Evolutionary conservation across 1,284 basidiomycete species (phyloP).

Genomic region (Trametes hirsuta): DNA sequence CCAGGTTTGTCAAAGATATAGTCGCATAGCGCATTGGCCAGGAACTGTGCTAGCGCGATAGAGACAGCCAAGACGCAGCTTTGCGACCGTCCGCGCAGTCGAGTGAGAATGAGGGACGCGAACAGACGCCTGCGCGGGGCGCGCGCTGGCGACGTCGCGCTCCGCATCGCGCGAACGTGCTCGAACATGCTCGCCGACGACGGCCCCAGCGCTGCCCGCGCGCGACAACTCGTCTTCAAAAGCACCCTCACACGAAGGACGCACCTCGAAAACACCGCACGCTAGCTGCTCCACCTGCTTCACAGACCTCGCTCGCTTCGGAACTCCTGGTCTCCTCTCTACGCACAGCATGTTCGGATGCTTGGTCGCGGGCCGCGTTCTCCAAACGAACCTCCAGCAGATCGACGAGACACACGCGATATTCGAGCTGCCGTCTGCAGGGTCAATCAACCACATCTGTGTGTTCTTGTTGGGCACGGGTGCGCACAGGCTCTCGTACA

Average conservation of each 20-base stretch:
- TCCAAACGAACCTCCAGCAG: conserved; percentile 77
- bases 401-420: conserved; percentile 86
- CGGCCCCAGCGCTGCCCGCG: neutral
- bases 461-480: conserved; percentile 87
- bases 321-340: neutral
- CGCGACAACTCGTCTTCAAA: neutral
- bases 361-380: conserved; percentile 72
- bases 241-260: too few relatives aligned
- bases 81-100: too few relatives aligned
- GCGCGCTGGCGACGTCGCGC: conserved; percentile 3
- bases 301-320: neutral
- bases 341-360: conserved; percentile 69
- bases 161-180: conserved; percentile 18
- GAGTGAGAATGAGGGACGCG: too few relatives aligned
- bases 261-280: neutral
- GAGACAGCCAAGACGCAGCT: too few relatives aligned
- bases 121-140: neutral
- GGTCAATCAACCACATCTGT: conserved; percentile 86
- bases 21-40: too few relatives aligned
- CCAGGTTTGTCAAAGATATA: too few relatives aligned
- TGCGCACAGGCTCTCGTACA: conserved; percentile 38
- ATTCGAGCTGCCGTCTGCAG: conserved; percentile 78
- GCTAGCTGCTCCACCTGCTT: neutral
- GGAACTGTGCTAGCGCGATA: too few relatives aligned
- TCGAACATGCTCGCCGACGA: conserved; percentile 10